Percentiles rank a stretch among this genome's conserved stretches.
Conservation (phyloP, 2,329 filamentous ascomycete species). For the Monosporascus sp. region DNA sequence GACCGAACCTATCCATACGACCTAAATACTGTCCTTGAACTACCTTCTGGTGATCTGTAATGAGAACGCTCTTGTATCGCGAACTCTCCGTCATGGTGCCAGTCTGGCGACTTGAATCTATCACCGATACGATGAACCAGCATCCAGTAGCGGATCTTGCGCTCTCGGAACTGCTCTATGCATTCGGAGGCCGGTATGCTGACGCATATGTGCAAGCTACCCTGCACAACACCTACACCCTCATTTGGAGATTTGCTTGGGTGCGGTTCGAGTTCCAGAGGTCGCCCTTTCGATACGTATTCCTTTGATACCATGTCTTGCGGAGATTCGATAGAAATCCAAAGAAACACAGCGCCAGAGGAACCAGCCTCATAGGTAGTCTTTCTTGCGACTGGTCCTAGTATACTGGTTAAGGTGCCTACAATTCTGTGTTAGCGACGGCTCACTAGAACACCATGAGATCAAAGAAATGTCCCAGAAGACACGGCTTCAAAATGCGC, state of each 20-base stretch:
- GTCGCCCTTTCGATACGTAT: constrained; percentile 16
- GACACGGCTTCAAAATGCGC: not conserved
- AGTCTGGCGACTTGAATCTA: not conserved
- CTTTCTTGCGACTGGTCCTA: constrained; percentile 88
- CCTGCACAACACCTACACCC: constrained; percentile 10
- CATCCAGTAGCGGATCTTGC: constrained; percentile 2
- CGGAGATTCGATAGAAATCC: not conserved
- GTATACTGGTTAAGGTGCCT: constrained; percentile 90
- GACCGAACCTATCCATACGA: not conserved
- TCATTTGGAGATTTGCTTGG: constrained; percentile 17
- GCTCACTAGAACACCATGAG: not conserved
- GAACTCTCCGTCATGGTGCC: not conserved
- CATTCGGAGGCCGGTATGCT: constrained; percentile 8
- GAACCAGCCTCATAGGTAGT: constrained; percentile 63
- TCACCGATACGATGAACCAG: constrained; percentile 5
- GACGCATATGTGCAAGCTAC: constrained; percentile 5
- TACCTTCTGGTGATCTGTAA: not conserved
- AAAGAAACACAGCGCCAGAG: not conserved
- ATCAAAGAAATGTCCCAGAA: not conserved
- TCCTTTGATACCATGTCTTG: constrained; percentile 9
- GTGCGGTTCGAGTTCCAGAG: constrained; percentile 14
- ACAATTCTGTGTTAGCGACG: not conserved
- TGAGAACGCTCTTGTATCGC: too few relatives aligned
- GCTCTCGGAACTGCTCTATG: constrained; percentile 10
- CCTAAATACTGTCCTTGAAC: not conserved